Evolutionary conservation across 768 basidiomycete genomes (phyloP).

Genomic region (Russula dissimulans): DNA sequence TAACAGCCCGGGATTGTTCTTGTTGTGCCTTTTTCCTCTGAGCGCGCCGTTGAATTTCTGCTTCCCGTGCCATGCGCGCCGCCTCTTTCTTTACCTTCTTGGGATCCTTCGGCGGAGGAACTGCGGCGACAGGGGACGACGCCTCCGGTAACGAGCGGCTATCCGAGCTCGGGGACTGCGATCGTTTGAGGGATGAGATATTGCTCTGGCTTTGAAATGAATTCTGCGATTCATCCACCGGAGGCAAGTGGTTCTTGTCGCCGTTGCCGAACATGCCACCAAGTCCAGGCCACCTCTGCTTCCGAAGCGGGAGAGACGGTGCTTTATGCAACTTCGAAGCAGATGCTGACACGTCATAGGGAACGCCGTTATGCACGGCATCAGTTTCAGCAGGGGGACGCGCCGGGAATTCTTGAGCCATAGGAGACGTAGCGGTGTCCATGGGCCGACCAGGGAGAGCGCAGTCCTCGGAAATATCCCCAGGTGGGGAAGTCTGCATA

Average conservation of each 20-base stretch:
- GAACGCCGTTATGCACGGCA: slow-evolving; percentile 27
- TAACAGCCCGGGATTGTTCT: slow-evolving; percentile 87
- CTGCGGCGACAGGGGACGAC: slow-evolving; percentile 33
- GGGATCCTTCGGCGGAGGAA: slow-evolving; percentile 41
- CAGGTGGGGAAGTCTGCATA: slow-evolving; percentile 53
- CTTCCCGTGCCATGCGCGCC: slow-evolving; percentile 66
- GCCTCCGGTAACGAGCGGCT: slow-evolving; percentile 54
- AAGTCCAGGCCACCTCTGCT: slow-evolving; percentile 64
- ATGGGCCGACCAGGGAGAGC: slow-evolving; percentile 34
- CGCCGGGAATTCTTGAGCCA: slow-evolving; percentile 42
- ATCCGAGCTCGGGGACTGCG: slow-evolving; percentile 67
- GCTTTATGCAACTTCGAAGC: slow-evolving; percentile 50
- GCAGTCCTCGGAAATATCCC: slow-evolving; percentile 37
- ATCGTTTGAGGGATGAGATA: slow-evolving; percentile 64
- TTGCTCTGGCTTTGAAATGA: slow-evolving; percentile 35
- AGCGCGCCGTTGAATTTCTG: slow-evolving; percentile 76
- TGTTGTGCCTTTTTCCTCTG: slow-evolving; percentile 64
- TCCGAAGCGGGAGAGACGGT: slow-evolving; percentile 51
- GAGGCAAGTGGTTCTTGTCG: slow-evolving; percentile 62
- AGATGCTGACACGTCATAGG: slow-evolving; percentile 32
- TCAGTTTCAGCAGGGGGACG: slow-evolving; percentile 35
- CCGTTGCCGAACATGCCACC: slow-evolving; percentile 56
- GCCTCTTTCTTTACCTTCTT: slow-evolving; percentile 80
- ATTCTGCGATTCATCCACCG: slow-evolving; percentile 62
- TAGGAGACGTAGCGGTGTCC: slow-evolving; percentile 44